Evolutionary conservation across 192 early-diverging fungal species (phyloP), one percentile per base, ranked within the genome.

Genomic region (Gamsiella multidivaricata): DNA sequence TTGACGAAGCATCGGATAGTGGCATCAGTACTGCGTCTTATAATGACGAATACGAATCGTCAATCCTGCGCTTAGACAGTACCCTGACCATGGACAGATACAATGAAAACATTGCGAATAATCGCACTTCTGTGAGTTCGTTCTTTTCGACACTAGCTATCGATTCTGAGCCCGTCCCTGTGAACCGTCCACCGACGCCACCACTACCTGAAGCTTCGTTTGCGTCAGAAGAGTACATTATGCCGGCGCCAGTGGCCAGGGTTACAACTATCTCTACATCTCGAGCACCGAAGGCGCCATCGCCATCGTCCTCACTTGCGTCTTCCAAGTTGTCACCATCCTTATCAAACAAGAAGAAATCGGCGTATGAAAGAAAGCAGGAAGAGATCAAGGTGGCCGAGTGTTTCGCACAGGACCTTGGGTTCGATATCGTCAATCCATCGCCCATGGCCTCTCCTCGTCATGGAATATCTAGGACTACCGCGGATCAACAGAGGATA

Each of bases 341-440:
- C 15, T 8, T 33, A 32, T 23, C 42, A 10, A n/a, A 25, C 32
- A 37, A 23, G 0, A 34, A 42, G 37, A 52, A 39, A 29, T 42
- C 23, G 2, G 50, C 11, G n/a, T 54, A 60, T 9, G 52, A 61
- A 14, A 36, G 49, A 20, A 49, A 57, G 37, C 73, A 61, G 18
- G 73, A 76, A 23, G 73, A 76, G 31, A 57, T 54, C 22, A 26
- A 68, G 12, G 52, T 68, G 3, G 65, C 73, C 6, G 43, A 64
- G 1, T 56, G 57, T 28, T 76, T 76, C 52, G 73, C 73, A 33
- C 65, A 76, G 5, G 73, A 76, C 34, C 64, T 76, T 22, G 73
- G 73, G 3, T 76, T 76, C 22, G 73, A 76, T 41, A 76, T 76
- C 42, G 52, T 76, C 5, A 31, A 74, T 25, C 71, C 71, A 7